Base-by-base conservation (phyloP, 768 basidiomycete species). In the Rickenella mellea region DNA sequence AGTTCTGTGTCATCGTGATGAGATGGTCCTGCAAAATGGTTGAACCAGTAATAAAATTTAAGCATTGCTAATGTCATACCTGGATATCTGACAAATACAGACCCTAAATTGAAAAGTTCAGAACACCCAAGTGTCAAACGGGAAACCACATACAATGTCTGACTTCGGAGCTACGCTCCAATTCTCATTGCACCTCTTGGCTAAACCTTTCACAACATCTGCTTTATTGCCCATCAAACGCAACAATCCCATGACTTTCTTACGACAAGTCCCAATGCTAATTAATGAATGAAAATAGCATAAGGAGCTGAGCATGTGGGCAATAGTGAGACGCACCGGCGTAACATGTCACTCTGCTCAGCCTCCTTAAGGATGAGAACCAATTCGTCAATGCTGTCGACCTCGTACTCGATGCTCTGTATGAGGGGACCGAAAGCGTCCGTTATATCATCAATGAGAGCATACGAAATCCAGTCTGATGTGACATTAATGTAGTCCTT, bases 401-500 rank as follows among this genome's bases (percentile, higher is more conserved):
- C 96, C 64, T 99, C 96, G 52, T 98, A 98, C 61, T 99, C 96
- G 62, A 98, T 99, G 57, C 83, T 81, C 61, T 98, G 96, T 54
- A 99, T 98, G 44, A 99, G 75, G 4, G 96, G 96, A 11, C 96
- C 96, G 58, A 99, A 99, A 7, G 92, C 94, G 57, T 99, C 96
- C 37, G 96, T 98, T 60, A 99, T 98, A 64, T 99, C 96, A 64
- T 99, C 96, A 56, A 99, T 99, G 46, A 99, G 76, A 8, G 96
- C 96, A 54, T 99, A 99, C 4, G 93, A 97, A 50, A 99, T 99
- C 96, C 96, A 99, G 66, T 99, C 96, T 3, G 93, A 94, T 7
- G 96, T 98, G 55, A 98, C 96, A 49, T 76, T 84, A 60, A 99
- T 98, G 65, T 98, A 98, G 68, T 99, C 96, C 58, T 92, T 96